These are phyloP conservation scores for Sugiyamaella boreocaroliniensis DNA, from an alignment of 805 yeast species.

Conservation along the genomic window DNA sequence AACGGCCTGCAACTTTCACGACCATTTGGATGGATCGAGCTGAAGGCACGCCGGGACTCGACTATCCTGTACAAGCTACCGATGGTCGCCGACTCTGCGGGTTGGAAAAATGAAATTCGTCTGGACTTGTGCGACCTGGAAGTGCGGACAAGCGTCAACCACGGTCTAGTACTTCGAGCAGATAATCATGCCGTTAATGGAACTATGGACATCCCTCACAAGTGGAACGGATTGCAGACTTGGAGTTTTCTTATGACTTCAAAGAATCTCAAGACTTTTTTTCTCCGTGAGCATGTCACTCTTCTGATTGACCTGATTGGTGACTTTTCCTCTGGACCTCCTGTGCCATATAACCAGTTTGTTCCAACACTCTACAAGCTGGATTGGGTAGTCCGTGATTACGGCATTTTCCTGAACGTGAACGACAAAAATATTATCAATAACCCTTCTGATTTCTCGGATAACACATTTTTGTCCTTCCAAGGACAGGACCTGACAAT, in stretches of 20 bases:
- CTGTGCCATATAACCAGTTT: slow-evolving; percentile 63
- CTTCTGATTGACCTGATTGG: slow-evolving; percentile 62
- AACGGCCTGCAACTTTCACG: slow-evolving; percentile 36
- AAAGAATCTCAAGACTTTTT: slow-evolving; percentile 48
- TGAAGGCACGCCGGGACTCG: slow-evolving; percentile 53
- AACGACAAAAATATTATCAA: slow-evolving; percentile 85
- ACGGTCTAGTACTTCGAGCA: slow-evolving; percentile 66
- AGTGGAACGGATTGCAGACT: slow-evolving; percentile 72
- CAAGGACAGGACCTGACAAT: slow-evolving; percentile 53
- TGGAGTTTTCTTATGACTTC: slow-evolving; percentile 61
- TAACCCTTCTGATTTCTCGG: slow-evolving; percentile 77
- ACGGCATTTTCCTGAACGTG: slow-evolving; percentile 64
- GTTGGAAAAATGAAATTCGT: slow-evolving; percentile 48
- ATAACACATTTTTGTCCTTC: slow-evolving; percentile 69
- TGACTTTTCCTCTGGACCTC: slow-evolving; percentile 69
- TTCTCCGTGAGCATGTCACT: slow-evolving; percentile 76
- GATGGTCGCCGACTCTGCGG: slow-evolving; percentile 45
- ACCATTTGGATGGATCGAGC: slow-evolving; percentile 90
- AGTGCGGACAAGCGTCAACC: slow-evolving; percentile 78
- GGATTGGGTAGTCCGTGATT: slow-evolving; percentile 51
- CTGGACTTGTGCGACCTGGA: slow-evolving; percentile 51
- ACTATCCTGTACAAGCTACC: slow-evolving; percentile 42
- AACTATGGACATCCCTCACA: slow-evolving; percentile 60
- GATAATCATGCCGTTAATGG: slow-evolving; percentile 49
- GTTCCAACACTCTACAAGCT: slow-evolving; percentile 62